Percentiles rank a stretch among this genome's conserved stretches.
phyloP scores from a whole-genome alignment of 1,139 yeast species.

The Yamadazyma siamensis region DNA sequence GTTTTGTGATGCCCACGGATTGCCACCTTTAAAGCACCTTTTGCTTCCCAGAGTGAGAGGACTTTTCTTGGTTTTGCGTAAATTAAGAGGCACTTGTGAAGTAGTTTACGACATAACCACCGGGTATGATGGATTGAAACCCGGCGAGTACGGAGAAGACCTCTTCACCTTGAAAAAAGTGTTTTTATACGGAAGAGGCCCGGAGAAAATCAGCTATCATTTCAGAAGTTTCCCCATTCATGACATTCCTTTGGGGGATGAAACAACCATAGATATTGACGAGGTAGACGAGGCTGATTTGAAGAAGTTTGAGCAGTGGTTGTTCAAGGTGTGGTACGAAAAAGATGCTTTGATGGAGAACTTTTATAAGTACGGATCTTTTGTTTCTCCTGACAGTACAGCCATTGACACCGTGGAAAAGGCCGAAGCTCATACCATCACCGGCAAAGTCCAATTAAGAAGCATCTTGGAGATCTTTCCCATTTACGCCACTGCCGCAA shows the following conservation, averaged over 20 bases:
- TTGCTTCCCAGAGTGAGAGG: constrained; percentile 84
- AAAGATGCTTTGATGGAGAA: constrained; percentile 68
- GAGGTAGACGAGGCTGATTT: constrained; percentile 43
- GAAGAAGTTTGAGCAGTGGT: constrained; percentile 67
- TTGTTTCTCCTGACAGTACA: constrained; percentile 27
- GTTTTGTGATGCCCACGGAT: constrained; percentile 52
- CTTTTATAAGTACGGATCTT: constrained; percentile 58
- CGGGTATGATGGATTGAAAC: constrained; percentile 68
- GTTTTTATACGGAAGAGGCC: constrained; percentile 70
- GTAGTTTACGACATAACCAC: constrained; percentile 80
- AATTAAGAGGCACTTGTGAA: constrained; percentile 57
- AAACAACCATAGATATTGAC: constrained; percentile 37
- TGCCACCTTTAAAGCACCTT: constrained; percentile 54
- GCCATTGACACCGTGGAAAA: constrained; percentile 8
- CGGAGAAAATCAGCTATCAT: constrained; percentile 60
- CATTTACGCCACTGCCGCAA: constrained; percentile 10
- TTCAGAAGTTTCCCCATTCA: constrained; percentile 54
- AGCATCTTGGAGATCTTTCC: constrained; percentile 20
- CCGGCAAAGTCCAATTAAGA: constrained; percentile 28
- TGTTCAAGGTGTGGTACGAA: constrained; percentile 68
- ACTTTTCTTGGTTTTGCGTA: constrained; percentile 59
- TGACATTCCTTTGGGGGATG: constrained; percentile 67
- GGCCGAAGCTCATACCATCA: constrained; percentile 18
- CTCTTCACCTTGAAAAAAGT: constrained; percentile 62
- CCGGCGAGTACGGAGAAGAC: constrained; percentile 74